These are phyloP conservation scores for Umbilicaria muhlenbergii DNA, from an alignment of 495 filamentous ascomycete genomes.

Conservation along the genomic window DNA sequence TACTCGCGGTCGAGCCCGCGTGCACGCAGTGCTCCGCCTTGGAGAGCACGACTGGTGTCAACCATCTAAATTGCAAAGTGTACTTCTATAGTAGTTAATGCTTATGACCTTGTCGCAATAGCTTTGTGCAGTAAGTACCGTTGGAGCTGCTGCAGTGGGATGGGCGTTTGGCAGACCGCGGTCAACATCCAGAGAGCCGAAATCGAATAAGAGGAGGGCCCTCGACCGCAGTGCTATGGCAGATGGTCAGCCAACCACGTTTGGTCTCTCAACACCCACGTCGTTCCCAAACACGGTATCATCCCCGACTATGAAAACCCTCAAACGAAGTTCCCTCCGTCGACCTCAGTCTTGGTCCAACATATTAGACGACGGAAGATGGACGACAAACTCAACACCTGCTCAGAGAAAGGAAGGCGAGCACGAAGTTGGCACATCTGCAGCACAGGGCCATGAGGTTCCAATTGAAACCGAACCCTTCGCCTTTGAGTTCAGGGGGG, in stretches of 20 bases:
- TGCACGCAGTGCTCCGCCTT: conserved; percentile 1
- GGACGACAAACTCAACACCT: conserved; percentile 6
- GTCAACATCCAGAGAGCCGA: conserved; percentile 16
- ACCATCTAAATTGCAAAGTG: not conserved
- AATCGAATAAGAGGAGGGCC: conserved; percentile 29
- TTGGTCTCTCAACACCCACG: conserved; percentile 16
- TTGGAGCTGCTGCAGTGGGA: conserved; percentile 50
- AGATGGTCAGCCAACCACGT: conserved; percentile 17
- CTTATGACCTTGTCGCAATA: conserved; percentile 16
- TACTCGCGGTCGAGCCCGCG: not conserved
- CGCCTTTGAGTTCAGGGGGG: conserved; percentile 18
- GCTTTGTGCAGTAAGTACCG: conserved; percentile 57
- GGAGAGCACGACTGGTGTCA: not conserved
- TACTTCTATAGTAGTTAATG: not conserved
- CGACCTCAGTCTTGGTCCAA: conserved; percentile 8
- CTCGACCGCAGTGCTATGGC: conserved; percentile 24
- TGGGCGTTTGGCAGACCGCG: conserved; percentile 44
- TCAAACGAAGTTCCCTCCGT: conserved; percentile 9
- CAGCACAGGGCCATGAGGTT: conserved; percentile 20
- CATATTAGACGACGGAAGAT: conserved; percentile 3
- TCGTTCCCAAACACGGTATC: conserved; percentile 16
- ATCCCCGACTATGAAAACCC: conserved; percentile 13
- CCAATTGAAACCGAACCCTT: conserved; percentile 8
- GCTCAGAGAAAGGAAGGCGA: conserved; percentile 5
- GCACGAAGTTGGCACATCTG: conserved; percentile 23